phyloP scores from a whole-genome alignment of 768 basidiomycete genomes.

The Chiua virens region DNA sequence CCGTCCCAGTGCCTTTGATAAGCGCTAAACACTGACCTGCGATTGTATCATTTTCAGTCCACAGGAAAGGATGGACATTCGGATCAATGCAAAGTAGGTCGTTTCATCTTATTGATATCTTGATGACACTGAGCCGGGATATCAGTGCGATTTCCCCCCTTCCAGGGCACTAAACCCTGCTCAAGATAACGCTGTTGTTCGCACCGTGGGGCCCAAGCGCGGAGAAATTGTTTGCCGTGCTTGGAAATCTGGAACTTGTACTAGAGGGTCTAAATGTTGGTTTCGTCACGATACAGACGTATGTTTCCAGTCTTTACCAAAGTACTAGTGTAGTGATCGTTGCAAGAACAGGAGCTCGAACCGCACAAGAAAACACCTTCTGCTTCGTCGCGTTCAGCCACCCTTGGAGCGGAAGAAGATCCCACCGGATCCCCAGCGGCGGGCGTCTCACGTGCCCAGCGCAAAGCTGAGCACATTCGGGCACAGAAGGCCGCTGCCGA shows the following conservation, averaged over 20 bases:
- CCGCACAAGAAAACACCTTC: not conserved
- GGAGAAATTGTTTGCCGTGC: slow-evolving; percentile 22
- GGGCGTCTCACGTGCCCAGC: not conserved
- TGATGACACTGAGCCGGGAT: not conserved
- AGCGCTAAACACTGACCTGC: not conserved
- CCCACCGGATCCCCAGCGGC: not conserved
- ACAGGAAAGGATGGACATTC: too few relatives aligned
- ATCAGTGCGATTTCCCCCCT: not conserved
- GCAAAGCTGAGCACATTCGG: not conserved
- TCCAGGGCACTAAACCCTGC: not conserved
- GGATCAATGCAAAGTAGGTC: too few relatives aligned
- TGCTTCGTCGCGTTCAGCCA: not conserved
- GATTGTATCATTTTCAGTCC: too few relatives aligned
- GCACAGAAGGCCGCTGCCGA: slow-evolving; percentile 12
- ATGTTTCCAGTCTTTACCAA: not conserved
- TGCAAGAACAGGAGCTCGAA: slow-evolving; percentile 6
- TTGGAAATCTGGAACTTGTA: slow-evolving; percentile 41
- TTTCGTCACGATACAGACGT: slow-evolving; percentile 36
- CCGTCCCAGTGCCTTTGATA: not conserved
- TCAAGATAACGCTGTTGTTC: slow-evolving; percentile 10
- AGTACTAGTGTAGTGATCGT: not conserved
- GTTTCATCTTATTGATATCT: too few relatives aligned
- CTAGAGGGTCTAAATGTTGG: slow-evolving; percentile 35
- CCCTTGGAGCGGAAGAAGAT: not conserved
- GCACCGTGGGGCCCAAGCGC: slow-evolving; percentile 22